These are phyloP conservation scores for Diatrype stigma DNA, from an alignment of 2,329 filamentous ascomycete species.

Conservation along the genomic window DNA sequence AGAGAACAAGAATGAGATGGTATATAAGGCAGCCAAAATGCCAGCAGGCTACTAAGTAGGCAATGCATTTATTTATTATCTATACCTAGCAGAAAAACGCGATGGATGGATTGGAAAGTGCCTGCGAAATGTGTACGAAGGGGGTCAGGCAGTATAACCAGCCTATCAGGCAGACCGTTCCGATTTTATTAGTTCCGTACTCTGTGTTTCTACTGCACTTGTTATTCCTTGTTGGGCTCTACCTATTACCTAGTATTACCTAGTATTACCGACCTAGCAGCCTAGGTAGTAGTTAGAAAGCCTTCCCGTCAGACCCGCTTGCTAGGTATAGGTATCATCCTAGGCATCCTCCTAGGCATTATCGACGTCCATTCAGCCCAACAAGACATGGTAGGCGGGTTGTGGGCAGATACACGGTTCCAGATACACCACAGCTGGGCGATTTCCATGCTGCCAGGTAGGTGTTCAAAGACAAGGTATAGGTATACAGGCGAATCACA, in stretches of 20 bases:
- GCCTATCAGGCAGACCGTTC: not conserved
- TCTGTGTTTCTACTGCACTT: not conserved
- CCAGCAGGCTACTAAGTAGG: too few species aligned
- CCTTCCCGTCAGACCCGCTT: not conserved
- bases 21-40: not conserved
- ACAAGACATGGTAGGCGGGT: not conserved
- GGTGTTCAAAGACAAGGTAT: slow-evolving; percentile 12
- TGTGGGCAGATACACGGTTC: not conserved
- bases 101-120: too few species aligned
- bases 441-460: slow-evolving; percentile 16
- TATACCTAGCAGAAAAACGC: too few species aligned
- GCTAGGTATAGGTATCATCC: not conserved
- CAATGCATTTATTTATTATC: too few species aligned
- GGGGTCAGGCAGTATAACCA: too few species aligned
- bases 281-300: too few species aligned
- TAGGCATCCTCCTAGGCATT: not conserved
- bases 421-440: not conserved
- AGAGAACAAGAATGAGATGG: too few species aligned
- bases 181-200: not conserved
- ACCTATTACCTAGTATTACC: too few species aligned
- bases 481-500: slow-evolving; percentile 20
- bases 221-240: not conserved
- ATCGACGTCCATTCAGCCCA: not conserved
- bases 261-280: too few species aligned
- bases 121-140: too few species aligned